Evolutionary conservation across 2,329 filamentous ascomycete genomes (phyloP).

Genomic region (Colletotrichum sp.): DNA sequence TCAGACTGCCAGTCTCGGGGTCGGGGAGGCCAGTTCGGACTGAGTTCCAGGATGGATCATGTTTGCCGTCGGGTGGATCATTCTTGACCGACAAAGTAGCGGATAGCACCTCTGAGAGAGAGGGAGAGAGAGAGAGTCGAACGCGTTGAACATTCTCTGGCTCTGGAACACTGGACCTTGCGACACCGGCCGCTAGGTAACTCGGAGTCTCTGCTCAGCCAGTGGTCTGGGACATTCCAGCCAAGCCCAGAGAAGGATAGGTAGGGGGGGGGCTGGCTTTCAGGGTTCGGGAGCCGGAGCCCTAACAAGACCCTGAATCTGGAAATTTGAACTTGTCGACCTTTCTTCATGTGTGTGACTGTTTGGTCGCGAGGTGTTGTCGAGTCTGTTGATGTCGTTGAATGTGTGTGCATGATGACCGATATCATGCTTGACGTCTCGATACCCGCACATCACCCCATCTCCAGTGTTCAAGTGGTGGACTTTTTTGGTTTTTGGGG

Average conservation of each 20-base stretch:
- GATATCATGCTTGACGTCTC: not conserved
- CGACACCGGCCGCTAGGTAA: slow-evolving; percentile 13
- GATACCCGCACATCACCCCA: not conserved
- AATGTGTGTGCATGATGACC: not conserved
- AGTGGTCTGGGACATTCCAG: not conserved
- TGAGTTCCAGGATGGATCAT: not conserved
- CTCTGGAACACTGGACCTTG: not conserved
- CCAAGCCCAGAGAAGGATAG: not conserved
- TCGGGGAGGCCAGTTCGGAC: not conserved
- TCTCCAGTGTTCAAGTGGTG: not conserved
- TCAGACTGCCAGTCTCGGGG: not conserved
- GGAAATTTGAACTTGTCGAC: not conserved
- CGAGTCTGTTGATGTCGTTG: not conserved
- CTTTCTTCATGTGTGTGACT: not conserved
- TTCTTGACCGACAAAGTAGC: not conserved
- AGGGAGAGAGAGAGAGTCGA: not conserved
- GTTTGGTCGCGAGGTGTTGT: not conserved
- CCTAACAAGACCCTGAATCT: slow-evolving; percentile 18
- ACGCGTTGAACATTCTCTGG: not conserved
- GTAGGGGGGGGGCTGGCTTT: not conserved
- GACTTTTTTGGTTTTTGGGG: not conserved
- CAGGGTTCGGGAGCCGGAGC: slow-evolving; percentile 14
- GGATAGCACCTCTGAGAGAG: not conserved
- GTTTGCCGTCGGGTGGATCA: not conserved
- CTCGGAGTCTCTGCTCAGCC: not conserved